These are phyloP conservation scores for Acarospora socialis DNA, from an alignment of 2,329 filamentous ascomycete species.

Conservation along the genomic window DNA sequence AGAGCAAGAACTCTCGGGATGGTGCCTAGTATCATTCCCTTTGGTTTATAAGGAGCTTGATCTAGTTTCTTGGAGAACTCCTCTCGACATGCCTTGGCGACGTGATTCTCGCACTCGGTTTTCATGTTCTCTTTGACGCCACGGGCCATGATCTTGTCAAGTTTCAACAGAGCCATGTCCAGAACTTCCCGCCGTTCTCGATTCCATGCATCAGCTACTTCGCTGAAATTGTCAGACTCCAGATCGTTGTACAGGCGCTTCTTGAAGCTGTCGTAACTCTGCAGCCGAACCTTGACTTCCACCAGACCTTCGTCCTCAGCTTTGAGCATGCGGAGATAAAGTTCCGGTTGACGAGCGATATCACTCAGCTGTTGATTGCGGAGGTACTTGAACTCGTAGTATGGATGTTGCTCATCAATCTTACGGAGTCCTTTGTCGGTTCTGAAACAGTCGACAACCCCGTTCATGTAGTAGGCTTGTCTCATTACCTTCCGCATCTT, in stretches of 20 bases:
- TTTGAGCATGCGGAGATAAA: slow-evolving; percentile 94
- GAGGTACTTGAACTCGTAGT: slow-evolving; percentile 96
- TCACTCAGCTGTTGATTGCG: slow-evolving; percentile 75
- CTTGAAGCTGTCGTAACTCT: slow-evolving; percentile 61
- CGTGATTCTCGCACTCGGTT: slow-evolving; percentile 83
- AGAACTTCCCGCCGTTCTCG: slow-evolving; percentile 72
- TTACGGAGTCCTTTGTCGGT: slow-evolving; percentile 89
- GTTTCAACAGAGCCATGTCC: slow-evolving; percentile 63
- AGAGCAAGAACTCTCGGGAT: slow-evolving; percentile 74
- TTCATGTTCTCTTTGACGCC: slow-evolving; percentile 90
- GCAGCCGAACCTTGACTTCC: slow-evolving; percentile 66
- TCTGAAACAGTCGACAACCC: slow-evolving; percentile 71
- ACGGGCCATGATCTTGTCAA: slow-evolving; percentile 73
- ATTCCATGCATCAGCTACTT: slow-evolving; percentile 91
- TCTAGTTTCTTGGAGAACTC: slow-evolving; percentile 82
- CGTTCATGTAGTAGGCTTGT: slow-evolving; percentile 67
- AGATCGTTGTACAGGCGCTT: slow-evolving; percentile 69
- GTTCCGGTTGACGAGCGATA: slow-evolving; percentile 67
- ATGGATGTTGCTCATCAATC: slow-evolving; percentile 89
- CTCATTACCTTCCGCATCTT: slow-evolving; percentile 80
- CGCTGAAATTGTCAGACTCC: slow-evolving; percentile 87
- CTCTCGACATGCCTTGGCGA: slow-evolving; percentile 76
- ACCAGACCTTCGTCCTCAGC: slow-evolving; percentile 89
- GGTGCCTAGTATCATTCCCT: slow-evolving; percentile 80
- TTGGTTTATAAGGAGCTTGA: slow-evolving; percentile 90